Base-by-base conservation (phyloP, 2,329 filamentous ascomycete species). In the Exophiala spinifera region DNA sequence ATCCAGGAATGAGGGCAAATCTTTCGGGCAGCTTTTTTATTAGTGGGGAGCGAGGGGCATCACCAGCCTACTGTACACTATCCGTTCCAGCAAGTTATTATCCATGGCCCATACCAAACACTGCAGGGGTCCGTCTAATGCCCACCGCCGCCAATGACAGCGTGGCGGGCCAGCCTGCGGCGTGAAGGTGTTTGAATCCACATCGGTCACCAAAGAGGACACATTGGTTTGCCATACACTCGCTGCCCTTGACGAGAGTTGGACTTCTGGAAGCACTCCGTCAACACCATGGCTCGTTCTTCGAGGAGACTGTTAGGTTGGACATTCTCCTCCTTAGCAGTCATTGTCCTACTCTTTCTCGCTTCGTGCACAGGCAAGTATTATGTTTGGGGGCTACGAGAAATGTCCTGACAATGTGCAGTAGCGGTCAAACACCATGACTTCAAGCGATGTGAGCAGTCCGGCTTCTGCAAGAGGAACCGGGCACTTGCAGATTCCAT, bases 381-480 rank as follows among this genome's bases (percentile, higher is more conserved):
- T 47, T 11, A n/a, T 8, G n/a, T 46, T 10, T 14, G 33, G 10
- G 36, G 15, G 31, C 33, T n/a, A 37, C 5, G 23, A n/a, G 7
- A 11, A n/a, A 39, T 10, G 42, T 55, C 49, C 36, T 60, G 34
- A 51, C 50, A 8, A n/a, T 23, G 33, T 49, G 19, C 63, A 95
- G 91, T 82, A 61, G 79, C 83, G 65, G 94, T 99, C 49, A 99
- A 99, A 76, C 88, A 96, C 69, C 85, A 96, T 66, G 91, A 95
- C 71, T 99, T 97, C 80, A 99, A 97, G 70, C 96, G 88, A 65
- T 99, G 94, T 76, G 77, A 88, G 63, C 92, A 99, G 70, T 94
- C 92, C 3, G 94, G 94, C 66, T 99, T 99, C 77, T 99, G 94
- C 76, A 94, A 91, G 70, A 88, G 94, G 62, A 97, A 97, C 74